Base-by-base conservation (phyloP, 2,329 filamentous ascomycete genomes). In the Calonectria pseudoturangicola region DNA sequence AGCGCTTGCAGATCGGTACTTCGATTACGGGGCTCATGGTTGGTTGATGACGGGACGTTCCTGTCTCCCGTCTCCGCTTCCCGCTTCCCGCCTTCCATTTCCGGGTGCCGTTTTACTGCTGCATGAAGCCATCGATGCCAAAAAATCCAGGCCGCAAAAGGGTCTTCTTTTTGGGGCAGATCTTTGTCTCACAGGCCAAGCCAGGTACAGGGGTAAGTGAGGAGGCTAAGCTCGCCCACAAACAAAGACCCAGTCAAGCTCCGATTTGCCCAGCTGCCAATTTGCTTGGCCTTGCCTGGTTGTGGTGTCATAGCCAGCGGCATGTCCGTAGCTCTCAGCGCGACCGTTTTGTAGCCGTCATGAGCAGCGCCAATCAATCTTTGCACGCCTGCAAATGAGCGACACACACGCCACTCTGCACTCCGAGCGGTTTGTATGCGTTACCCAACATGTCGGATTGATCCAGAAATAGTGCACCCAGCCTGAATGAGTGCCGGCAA, bases 251-350 rank as follows among this genome's bases (percentile, higher is more conserved):
- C 16, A 62, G 47, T 16, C 41, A 68, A 68, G 56, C 70, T 68
- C 62, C 68, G 41, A 64, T 68, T 72, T 68, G 54, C 39, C 51
- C 58, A 72, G 64, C 65, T 54, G 56, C 27, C 58, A 39, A 51
- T 66, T 63, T 64, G 68, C 56, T 48, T 63, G 64, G 69, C 54
- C 41, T 60, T 60, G 54, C 25, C 28, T 56, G 51, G 33, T 10
- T 36, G 33, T 36, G 33, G 54, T 47, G 39, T 58, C 51, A 36
- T 45, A 12, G n/a, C 10, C 36, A 12, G 36, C 45, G 41, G 18
- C 25, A 25, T 30, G 58, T 25, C 33, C 16, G 54, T 27, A 41
- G 30, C 33, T 27, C 25, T 39, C 54, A 48, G 33, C 54, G 54
- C 36, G 36, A 60, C 54, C 58, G 58, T 43, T 67, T 50, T 50